Evolutionary conservation across 805 yeast species (phyloP), one percentile per base, ranked within the genome.

Genomic region (Starmera quercuum): DNA sequence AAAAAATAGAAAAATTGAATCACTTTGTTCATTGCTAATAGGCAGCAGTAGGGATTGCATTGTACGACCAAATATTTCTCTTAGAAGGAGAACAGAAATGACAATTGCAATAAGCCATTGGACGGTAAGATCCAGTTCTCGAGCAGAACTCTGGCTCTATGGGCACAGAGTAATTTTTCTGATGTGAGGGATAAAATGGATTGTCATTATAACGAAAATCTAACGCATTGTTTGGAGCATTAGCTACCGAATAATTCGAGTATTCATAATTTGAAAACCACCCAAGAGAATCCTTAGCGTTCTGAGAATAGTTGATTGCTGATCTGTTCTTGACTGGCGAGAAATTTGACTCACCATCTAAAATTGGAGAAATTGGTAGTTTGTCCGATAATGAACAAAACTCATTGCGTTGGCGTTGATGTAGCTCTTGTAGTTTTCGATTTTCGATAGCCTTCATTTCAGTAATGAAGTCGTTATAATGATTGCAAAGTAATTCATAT

Each of bases 91-190:
- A 39, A 27, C 56, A 51, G 35, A 33, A 49, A 20, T 39, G 36
- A 39, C 56, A 51, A 6, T 41, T 36, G 26, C 56, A 51, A 33
- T 41, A 45, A 19, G 36, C 34, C 19, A 33, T 31, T 31, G 37
- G 44, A 19, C 41, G 40, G 20, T 33, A 34, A n/a, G 50, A 44
- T 5, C 56, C 56, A 14, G 52, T 44, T 29, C 40, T 42, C 44
- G 42, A 12, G 24, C 9, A 21, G 11, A 21, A 9, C 24, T 9
- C 12, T 21, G 12, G 24, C 24, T 9, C 11, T 12, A 9, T 21
- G 24, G 24, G 9, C 9, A 21, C 12, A 21, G n/a, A n/a, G n/a
- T n/a, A n/a, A n/a, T n/a, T n/a, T n/a, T n/a, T n/a, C n/a, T n/a
- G n/a, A n/a, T n/a, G n/a, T n/a, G n/a, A n/a, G n/a, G n/a, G n/a